These are phyloP conservation scores for Singerocomus rubriflavus DNA, from an alignment of 1,284 basidiomycete genomes.

Conservation along the genomic window DNA sequence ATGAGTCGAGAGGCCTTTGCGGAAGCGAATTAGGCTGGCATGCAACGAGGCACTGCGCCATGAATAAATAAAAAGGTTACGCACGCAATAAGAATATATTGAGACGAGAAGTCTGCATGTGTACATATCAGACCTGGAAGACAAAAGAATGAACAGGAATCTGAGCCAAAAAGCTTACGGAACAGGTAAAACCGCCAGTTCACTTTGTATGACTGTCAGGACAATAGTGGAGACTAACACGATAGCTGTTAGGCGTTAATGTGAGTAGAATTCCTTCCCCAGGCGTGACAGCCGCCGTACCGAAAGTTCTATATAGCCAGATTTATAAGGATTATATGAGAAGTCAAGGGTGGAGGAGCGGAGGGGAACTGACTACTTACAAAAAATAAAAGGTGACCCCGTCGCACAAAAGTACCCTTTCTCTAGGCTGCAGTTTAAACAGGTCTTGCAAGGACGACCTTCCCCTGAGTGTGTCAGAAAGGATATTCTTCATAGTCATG, in stretches of 20 bases:
- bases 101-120: constrained; percentile 14
- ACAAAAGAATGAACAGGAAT: background rate
- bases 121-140: constrained; percentile 6
- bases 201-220: constrained; percentile 14
- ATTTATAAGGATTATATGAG: background rate
- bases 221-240: constrained; percentile 19
- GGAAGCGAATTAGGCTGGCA: background rate
- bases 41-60: background rate
- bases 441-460: background rate
- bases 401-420: constrained; percentile 12
- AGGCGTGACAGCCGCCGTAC: constrained; percentile 2
- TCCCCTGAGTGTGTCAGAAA: background rate
- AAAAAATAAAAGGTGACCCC: constrained; percentile 20
- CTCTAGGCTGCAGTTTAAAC: background rate
- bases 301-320: constrained; percentile 13
- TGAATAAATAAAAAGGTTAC: background rate
- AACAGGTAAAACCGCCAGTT: constrained; percentile 12
- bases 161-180: constrained; percentile 9
- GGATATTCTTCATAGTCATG: constrained; percentile 16
- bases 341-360: background rate
- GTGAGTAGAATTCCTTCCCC: background rate
- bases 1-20: constrained; percentile 24
- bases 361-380: constrained; percentile 7
- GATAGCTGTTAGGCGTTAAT: constrained; percentile 2
- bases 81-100: constrained; percentile 22